Evolutionary conservation across 495 filamentous ascomycete genomes (phyloP).

Genomic region (Staphylotrichum tortipilum): DNA sequence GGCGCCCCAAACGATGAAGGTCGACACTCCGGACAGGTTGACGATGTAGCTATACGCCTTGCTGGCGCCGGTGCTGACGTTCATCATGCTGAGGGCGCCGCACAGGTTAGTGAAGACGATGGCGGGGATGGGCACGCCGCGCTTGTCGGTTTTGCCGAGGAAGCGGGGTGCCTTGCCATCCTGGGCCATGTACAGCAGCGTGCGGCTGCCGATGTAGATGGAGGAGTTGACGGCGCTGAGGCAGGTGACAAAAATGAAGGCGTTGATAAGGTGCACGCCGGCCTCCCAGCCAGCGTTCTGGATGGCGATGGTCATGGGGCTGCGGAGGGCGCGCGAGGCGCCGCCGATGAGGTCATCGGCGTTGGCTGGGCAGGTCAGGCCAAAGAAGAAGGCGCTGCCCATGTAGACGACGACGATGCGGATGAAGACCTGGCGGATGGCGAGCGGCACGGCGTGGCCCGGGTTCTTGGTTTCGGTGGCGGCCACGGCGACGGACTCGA

Average conservation of each 20-base stretch:
- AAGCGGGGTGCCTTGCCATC: conserved; percentile 56
- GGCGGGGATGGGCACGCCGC: conserved; percentile 57
- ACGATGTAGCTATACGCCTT: conserved; percentile 46
- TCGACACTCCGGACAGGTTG: conserved; percentile 47
- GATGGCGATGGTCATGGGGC: conserved; percentile 54
- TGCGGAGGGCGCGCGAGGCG: conserved; percentile 38
- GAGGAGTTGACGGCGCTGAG: conserved; percentile 62
- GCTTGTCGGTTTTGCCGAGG: conserved; percentile 52
- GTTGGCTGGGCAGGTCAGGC: conserved; percentile 46
- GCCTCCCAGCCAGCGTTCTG: conserved; percentile 47
- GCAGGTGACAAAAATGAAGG: conserved; percentile 60
- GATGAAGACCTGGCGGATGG: conserved; percentile 67
- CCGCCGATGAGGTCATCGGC: conserved; percentile 41
- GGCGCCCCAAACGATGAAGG: conserved; percentile 59
- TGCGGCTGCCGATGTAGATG: conserved; percentile 59
- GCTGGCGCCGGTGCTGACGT: conserved; percentile 49
- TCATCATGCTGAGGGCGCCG: conserved; percentile 60
- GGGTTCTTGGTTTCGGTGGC: conserved; percentile 70
- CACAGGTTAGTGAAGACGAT: conserved; percentile 55
- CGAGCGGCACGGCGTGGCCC: conserved; percentile 56
- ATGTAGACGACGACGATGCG: conserved; percentile 71
- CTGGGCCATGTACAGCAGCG: conserved; percentile 58
- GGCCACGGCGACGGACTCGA: conserved; percentile 64
- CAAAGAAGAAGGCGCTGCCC: conserved; percentile 63
- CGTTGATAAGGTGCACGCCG: conserved; percentile 60